phyloP scores from a whole-genome alignment of 31 red algal genomes.

The Asparagopsis taxiformis region DNA sequence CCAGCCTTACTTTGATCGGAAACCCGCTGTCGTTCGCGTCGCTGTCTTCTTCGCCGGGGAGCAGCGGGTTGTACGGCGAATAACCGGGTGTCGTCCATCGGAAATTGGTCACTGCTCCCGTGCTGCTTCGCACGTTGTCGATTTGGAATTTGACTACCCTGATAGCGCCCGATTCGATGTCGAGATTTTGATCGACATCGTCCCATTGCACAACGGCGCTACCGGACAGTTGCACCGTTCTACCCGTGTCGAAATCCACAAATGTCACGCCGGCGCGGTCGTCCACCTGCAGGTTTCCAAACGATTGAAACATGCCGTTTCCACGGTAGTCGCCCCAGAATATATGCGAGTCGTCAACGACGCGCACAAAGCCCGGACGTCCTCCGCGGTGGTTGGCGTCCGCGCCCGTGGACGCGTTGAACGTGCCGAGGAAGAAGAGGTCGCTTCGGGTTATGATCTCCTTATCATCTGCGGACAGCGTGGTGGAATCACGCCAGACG shows the following conservation, averaged over 20 bases:
- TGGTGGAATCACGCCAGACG: neutral
- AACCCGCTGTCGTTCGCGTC: slow-evolving; percentile 3
- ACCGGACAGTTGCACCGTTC: slow-evolving; percentile 55
- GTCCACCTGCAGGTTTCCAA: slow-evolving; percentile 54
- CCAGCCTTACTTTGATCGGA: slow-evolving; percentile 19
- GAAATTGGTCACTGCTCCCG: slow-evolving; percentile 21
- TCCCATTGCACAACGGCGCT: slow-evolving; percentile 29
- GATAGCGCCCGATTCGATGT: slow-evolving; percentile 21
- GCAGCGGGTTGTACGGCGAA: slow-evolving; percentile 57
- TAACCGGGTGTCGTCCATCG: slow-evolving; percentile 35
- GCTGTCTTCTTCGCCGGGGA: neutral
- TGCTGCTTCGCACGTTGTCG: slow-evolving; percentile 21
- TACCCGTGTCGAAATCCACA: slow-evolving; percentile 34
- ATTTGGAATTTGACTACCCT: slow-evolving; percentile 29
- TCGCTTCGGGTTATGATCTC: slow-evolving; percentile 17
- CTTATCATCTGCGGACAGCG: slow-evolving; percentile 14
- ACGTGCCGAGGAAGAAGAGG: slow-evolving; percentile 61
- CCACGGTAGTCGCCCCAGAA: slow-evolving; percentile 75
- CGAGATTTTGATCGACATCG: neutral
- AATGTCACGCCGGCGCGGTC: slow-evolving; percentile 35
- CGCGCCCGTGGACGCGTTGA: slow-evolving; percentile 18
- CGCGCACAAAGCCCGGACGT: slow-evolving; percentile 57
- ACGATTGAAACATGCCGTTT: slow-evolving; percentile 72
- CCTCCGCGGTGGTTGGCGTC: slow-evolving; percentile 65
- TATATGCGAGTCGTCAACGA: neutral